Base-by-base conservation (phyloP, 164 flowering plant species). In the Malania oleifera region DNA sequence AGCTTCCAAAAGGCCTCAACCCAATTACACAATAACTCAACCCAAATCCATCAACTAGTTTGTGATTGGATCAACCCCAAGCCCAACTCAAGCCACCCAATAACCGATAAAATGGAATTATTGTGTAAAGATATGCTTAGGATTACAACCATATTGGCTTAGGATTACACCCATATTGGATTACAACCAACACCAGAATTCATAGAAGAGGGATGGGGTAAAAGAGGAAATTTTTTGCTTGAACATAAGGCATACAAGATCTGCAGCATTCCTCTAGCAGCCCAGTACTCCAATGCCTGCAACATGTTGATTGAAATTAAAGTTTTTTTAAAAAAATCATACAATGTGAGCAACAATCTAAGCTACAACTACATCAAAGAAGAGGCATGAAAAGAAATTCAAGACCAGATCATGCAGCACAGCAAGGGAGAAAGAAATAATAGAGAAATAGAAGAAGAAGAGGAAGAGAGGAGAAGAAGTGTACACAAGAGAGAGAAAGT, bases 231-330 rank as follows among this genome's bases (percentile, higher is more conserved):
- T 11, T 5, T 51, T 18, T 24, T 20, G 40, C 38, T 22, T 18
- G 53, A 57, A 65, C 18, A 52, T 23, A 53, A 26, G 28, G 75
- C 97, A 46, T 85, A 93, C 99, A 93, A 93, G 64, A 93, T 88
- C 71, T 90, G 99, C 60, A 93, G 95, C 97, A 93, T 93, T 25
- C 99, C 96, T 77, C 99, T 82, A 52, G 89, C 92, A 68, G 67
- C 89, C 95, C 96, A 93, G 65, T 75, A 93, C 67, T 93, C 96
- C 80, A 93, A 63, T 7, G 85, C 70, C 98, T 92, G 95, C 67
- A 85, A 62, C 54, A 52, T 57, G 48, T 55, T 24, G 52, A 69
- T 50, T 20, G 14, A 52, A 56, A 47, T 8, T 24, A 19, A 46
- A n/a, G n/a, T n/a, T n/a, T n/a, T n/a, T n/a, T n/a, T n/a, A n/a